These are phyloP conservation scores for Aspergillus pseudoglaucus DNA, from an alignment of 2,329 filamentous ascomycete genomes.

Conservation along the genomic window DNA sequence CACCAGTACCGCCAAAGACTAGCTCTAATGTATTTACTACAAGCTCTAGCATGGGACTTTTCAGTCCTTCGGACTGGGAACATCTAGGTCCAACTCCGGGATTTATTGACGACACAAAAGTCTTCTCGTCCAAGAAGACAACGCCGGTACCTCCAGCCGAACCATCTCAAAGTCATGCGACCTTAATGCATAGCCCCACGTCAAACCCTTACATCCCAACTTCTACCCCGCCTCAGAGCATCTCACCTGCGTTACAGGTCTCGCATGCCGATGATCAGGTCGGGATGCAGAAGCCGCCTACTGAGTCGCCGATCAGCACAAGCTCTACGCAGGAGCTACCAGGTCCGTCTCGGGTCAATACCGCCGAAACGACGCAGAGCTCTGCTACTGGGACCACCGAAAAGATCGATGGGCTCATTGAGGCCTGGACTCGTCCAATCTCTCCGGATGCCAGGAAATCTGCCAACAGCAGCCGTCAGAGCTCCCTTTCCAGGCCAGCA, in stretches of 20 bases:
- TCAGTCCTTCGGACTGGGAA: conserved; percentile 45
- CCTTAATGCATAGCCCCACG: conserved; percentile 2
- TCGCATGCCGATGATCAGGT: not conserved
- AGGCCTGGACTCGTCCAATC: conserved; percentile 37
- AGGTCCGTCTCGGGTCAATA: conserved; percentile 22
- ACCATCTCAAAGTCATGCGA: conserved; percentile 9
- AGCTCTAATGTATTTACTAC: conserved; percentile 14
- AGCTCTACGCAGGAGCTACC: conserved; percentile 8
- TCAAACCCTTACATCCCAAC: conserved; percentile 2
- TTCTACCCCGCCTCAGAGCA: conserved; percentile 6
- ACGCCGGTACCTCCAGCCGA: conserved; percentile 4
- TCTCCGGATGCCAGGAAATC: conserved; percentile 14
- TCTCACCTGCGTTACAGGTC: conserved; percentile 5
- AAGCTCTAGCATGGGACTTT: conserved; percentile 35
- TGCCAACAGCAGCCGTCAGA: conserved; percentile 6
- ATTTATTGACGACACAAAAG: conserved; percentile 31
- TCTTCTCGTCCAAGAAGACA: conserved; percentile 16
- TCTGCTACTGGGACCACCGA: conserved; percentile 24
- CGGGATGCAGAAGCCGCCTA: conserved; percentile 1
- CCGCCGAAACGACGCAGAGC: conserved; percentile 20
- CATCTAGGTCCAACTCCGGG: conserved; percentile 32
- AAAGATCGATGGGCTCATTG: conserved; percentile 39
- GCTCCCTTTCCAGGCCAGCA: conserved; percentile 5
- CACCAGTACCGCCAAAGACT: conserved; percentile 19
- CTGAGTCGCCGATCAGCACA: conserved; percentile 20